These are phyloP conservation scores for Colletotrichum sp. DNA, from an alignment of 2,329 filamentous ascomycete species.

Conservation along the genomic window DNA sequence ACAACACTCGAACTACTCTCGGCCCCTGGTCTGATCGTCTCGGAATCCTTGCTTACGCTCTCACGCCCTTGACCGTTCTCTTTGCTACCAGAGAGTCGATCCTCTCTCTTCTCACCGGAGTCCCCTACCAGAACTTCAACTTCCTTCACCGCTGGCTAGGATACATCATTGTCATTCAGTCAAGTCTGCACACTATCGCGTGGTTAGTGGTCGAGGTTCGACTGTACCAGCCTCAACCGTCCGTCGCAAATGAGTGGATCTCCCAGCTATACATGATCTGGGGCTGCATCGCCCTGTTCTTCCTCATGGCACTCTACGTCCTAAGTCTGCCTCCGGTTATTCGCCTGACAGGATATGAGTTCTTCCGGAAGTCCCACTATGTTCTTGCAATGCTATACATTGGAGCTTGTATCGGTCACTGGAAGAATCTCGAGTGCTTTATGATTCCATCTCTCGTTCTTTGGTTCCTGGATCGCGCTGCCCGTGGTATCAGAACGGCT, in stretches of 20 bases:
- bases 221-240: conserved; percentile 76
- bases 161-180: conserved; percentile 74
- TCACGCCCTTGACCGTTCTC: conserved; percentile 73
- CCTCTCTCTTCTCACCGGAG: conserved; percentile 71
- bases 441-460: conserved; percentile 70
- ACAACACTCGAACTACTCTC: conserved; percentile 69
- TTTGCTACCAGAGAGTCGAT: conserved; percentile 72
- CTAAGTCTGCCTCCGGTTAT: conserved; percentile 65
- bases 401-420: conserved; percentile 78
- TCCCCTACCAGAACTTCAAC: conserved; percentile 79
- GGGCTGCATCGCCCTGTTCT: conserved; percentile 71
- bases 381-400: conserved; percentile 76
- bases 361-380: conserved; percentile 78
- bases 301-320: conserved; percentile 66
- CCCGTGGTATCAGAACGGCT: conserved; percentile 62
- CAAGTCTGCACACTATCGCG: conserved; percentile 70
- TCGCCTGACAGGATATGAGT: conserved; percentile 73
- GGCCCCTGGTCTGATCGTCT: conserved; percentile 75
- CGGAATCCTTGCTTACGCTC: conserved; percentile 73
- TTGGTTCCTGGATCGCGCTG: conserved; percentile 67
- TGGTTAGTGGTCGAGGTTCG: conserved; percentile 72
- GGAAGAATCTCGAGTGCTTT: conserved; percentile 71
- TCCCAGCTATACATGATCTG: conserved; percentile 73
- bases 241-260: conserved; percentile 60
- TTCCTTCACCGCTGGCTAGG: conserved; percentile 81